Evolutionary conservation across 2,329 filamentous ascomycete genomes (phyloP).

Genomic region (Aspergillus jensenii): DNA sequence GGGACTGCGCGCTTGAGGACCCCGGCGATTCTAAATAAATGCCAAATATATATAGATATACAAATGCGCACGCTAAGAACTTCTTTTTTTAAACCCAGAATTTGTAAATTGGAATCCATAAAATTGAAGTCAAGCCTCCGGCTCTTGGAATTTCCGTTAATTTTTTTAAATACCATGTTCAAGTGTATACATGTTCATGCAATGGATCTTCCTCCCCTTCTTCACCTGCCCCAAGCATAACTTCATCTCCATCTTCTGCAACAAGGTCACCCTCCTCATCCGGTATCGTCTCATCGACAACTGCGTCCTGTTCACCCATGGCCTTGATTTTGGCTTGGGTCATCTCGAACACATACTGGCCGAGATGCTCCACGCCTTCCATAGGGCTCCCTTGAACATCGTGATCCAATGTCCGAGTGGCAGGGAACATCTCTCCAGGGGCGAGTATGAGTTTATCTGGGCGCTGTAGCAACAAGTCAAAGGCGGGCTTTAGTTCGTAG

Average conservation of each 20-base stretch:
- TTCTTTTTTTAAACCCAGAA: not conserved
- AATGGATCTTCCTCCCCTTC: constrained; percentile 36
- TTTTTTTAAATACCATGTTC: constrained; percentile 2
- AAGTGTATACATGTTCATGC: constrained; percentile 27
- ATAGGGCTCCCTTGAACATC: constrained; percentile 64
- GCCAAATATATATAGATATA: not conserved
- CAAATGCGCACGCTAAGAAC: too few species aligned
- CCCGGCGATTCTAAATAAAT: not conserved
- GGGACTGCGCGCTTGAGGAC: not conserved
- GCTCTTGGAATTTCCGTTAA: not conserved
- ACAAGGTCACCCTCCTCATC: constrained; percentile 28
- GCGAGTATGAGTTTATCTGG: constrained; percentile 79
- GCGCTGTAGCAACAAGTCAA: constrained; percentile 73
- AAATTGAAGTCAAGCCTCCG: not conserved
- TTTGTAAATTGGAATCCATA: not conserved
- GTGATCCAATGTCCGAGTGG: constrained; percentile 54
- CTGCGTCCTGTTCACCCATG: constrained; percentile 48
- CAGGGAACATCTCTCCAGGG: constrained; percentile 83
- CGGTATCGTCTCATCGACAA: constrained; percentile 33
- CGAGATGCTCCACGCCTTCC: constrained; percentile 89
- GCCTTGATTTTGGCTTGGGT: constrained; percentile 69
- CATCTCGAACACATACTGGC: constrained; percentile 97
- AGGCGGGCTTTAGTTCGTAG: constrained; percentile 83
- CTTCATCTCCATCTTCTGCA: constrained; percentile 37
- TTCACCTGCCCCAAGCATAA: constrained; percentile 34